Conservation (phyloP, 1,139 yeast species). For the Nakaseomyces kungkrabaensis region DNA sequence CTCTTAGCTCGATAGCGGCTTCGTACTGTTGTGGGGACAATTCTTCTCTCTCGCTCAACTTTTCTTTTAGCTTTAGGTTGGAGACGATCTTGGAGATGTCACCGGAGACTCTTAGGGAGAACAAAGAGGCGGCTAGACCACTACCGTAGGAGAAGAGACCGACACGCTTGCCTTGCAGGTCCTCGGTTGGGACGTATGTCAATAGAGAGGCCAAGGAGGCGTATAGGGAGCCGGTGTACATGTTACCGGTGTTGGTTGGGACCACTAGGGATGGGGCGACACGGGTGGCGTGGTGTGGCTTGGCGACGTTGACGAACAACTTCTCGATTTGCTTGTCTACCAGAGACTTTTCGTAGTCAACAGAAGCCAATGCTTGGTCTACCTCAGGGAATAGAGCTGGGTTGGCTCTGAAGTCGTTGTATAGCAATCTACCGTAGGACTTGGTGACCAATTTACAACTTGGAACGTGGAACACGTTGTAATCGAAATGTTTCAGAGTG, state of each 20-base stretch:
- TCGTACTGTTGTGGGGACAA: slow-evolving; percentile 76
- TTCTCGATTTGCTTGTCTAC: slow-evolving; percentile 78
- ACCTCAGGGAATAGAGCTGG: slow-evolving; percentile 57
- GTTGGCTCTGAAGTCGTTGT: slow-evolving; percentile 73
- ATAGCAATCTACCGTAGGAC: slow-evolving; percentile 84
- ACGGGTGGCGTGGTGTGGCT: slow-evolving; percentile 57
- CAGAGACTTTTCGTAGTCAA: slow-evolving; percentile 71
- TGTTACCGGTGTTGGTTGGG: slow-evolving; percentile 96
- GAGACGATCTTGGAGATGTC: slow-evolving; percentile 64
- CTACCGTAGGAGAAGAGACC: slow-evolving; percentile 97
- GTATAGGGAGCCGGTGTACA: slow-evolving; percentile 94
- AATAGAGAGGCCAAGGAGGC: slow-evolving; percentile 77
- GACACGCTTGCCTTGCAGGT: slow-evolving; percentile 72
- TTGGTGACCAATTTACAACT: slow-evolving; percentile 92
- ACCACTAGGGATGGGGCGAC: slow-evolving; percentile 75
- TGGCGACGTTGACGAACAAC: slow-evolving; percentile 69
- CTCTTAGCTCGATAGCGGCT: slow-evolving; percentile 75
- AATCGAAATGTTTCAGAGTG: slow-evolving; percentile 67
- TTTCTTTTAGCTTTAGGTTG: slow-evolving; percentile 57
- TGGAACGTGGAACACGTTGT: slow-evolving; percentile 96
- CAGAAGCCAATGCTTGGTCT: slow-evolving; percentile 40
- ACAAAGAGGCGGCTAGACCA: slow-evolving; percentile 88
- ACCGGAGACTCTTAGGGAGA: slow-evolving; percentile 69
- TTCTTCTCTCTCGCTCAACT: slow-evolving; percentile 51
- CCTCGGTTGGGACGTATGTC: slow-evolving; percentile 62